Conservation (phyloP, 805 yeast species). For the Teunomyces pallodes region DNA sequence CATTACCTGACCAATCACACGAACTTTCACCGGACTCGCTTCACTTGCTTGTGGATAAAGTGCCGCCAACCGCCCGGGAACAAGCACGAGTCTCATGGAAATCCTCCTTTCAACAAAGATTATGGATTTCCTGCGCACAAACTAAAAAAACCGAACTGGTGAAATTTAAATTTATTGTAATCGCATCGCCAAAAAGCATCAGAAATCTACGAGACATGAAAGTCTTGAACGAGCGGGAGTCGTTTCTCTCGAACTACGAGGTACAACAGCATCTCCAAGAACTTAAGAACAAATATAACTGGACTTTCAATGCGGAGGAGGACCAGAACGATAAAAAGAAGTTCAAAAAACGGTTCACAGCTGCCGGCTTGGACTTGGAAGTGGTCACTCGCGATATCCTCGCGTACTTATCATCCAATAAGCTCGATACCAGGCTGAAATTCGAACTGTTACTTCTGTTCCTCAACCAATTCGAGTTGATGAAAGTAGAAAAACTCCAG, state of each 20-base stretch:
- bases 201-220: conserved; percentile 15
- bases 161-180: background rate
- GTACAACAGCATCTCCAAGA: conserved; percentile 54
- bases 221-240: conserved; percentile 51
- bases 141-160: background rate
- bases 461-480: conserved; percentile 54
- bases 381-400: conserved; percentile 47
- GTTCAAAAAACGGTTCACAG: conserved; percentile 28
- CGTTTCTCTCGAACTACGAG: conserved; percentile 63
- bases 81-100: conserved; percentile 4
- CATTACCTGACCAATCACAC: conserved; percentile 8
- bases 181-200: background rate
- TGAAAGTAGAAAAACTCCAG: conserved; percentile 82
- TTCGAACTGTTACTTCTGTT: conserved; percentile 42
- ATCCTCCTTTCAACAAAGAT: no score
- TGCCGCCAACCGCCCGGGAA: background rate
- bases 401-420: conserved; percentile 34
- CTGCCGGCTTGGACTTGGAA: conserved; percentile 49
- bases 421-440: conserved; percentile 21
- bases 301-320: conserved; percentile 41
- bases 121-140: background rate
- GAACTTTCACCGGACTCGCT: conserved; percentile 1
- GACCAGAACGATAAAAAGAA: conserved; percentile 26
- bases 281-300: conserved; percentile 45
- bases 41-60: conserved; percentile 3